phyloP scores from a whole-genome alignment of 805 yeast genomes.

The Torulaspora delbrueckii region DNA sequence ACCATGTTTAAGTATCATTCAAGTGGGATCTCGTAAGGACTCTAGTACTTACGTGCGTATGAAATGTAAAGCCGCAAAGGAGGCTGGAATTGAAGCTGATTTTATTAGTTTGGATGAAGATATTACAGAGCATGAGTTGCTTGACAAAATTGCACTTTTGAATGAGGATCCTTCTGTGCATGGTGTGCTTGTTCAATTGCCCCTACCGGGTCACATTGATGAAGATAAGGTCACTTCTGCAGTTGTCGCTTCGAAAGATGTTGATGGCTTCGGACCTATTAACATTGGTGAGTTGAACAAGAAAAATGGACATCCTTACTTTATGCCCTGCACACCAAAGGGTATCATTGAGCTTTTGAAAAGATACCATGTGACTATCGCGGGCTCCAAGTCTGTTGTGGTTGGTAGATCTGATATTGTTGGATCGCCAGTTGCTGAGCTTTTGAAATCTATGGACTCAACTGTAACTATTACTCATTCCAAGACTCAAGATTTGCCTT shows the following conservation, averaged over 20 bases:
- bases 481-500: constrained; percentile 56
- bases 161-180: constrained; percentile 74
- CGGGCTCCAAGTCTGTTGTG: constrained; percentile 86
- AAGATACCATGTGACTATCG: constrained; percentile 56
- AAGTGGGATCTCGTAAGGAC: constrained; percentile 87
- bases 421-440: constrained; percentile 86
- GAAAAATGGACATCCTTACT: constrained; percentile 75
- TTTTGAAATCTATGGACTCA: constrained; percentile 72
- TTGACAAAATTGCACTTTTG: constrained; percentile 54
- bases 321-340: constrained; percentile 92
- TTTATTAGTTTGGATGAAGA: constrained; percentile 60
- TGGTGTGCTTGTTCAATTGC: constrained; percentile 87
- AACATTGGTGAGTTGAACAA: constrained; percentile 90
- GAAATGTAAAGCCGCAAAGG: constrained; percentile 85
- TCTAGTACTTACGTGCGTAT: constrained; percentile 86
- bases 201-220: constrained; percentile 74
- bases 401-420: constrained; percentile 95
- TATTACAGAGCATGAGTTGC: constrained; percentile 54
- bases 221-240: constrained; percentile 77
- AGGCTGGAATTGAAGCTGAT: constrained; percentile 69
- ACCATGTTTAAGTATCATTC: constrained; percentile 78
- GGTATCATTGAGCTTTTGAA: constrained; percentile 82
- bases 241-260: constrained; percentile 81
- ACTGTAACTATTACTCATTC: constrained; percentile 90
- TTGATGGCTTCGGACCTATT: constrained; percentile 87